Evolutionary conservation across 495 filamentous ascomycete genomes (phyloP), one percentile per base, ranked within the genome.

Genomic region (Penicillium argentinense): DNA sequence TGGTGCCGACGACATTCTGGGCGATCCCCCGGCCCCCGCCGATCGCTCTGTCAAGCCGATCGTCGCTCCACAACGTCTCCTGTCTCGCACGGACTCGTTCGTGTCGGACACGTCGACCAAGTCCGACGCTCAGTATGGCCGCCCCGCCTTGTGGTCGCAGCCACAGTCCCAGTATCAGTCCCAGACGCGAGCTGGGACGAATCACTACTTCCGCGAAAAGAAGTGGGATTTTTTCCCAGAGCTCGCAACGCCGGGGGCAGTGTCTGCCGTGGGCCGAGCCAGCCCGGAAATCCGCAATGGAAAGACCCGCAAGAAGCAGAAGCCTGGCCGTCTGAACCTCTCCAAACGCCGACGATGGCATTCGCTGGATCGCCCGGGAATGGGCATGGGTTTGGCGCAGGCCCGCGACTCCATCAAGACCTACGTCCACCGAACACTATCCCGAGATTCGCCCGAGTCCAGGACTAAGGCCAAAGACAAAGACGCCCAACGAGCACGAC

Each of bases 211-310:
- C 39, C 62, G 72, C 8, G 72, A 75, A 29, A 75, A 75, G 55
- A 74, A 71, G 45, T 75, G 70, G 70, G 69, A 74, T 46, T 70
- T 71, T 57, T 75, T 75, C 53, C 72, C 72, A 5, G 72, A 75
- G 47, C 33, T 75, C 18, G 72, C 67, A 1, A 60, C 61, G 0
- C 66, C 63, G 2, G 65, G 65, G 2, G 47, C 56, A 11, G 13
- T 62, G 2, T 58, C 56, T 17, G 36, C 53, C 17, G 49, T 23
- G 6, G 48, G 45, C n/a, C 57, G 37, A 18, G 42, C 42, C 28
- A 57, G 46, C 39, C 45, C 44, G 6, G 39, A 22, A 6, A 22
- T 34, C 4, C 44, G 12, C 9, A 17, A 5, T 13, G 17, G 12
- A 3, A 63, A 57, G 24, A 26, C 56, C 1, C 53, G 56, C 16